Percentiles rank a stretch among this genome's conserved stretches.
phyloP scores from a whole-genome alignment of 495 filamentous ascomycete genomes.

The Thermothielavioides terrestris region DNA sequence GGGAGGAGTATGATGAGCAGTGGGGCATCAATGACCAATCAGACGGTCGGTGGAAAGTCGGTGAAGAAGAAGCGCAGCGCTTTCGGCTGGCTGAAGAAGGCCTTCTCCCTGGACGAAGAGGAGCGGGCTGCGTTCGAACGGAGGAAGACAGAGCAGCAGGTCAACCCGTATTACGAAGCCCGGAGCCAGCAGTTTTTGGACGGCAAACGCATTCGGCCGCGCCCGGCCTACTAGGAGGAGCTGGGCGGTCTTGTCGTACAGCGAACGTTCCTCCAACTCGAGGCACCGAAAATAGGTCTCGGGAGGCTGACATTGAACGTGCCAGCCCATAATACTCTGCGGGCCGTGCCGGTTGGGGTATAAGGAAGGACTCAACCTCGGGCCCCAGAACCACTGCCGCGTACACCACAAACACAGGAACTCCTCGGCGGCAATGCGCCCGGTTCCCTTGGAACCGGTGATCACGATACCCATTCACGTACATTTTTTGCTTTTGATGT shows the following conservation, averaged over 20 bases:
- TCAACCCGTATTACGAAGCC: constrained; percentile 35
- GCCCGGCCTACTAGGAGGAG: not conserved
- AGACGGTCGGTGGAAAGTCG: constrained; percentile 25
- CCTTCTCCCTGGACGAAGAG: constrained; percentile 48
- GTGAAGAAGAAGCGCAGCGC: constrained; percentile 52
- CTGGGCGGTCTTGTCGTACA: not conserved
- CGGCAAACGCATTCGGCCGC: constrained; percentile 30
- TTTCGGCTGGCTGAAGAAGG: constrained; percentile 53
- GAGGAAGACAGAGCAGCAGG: constrained; percentile 30
- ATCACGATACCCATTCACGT: too few relatives aligned
- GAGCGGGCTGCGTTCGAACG: constrained; percentile 45
- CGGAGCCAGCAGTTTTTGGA: constrained; percentile 38
- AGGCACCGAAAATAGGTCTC: not conserved
- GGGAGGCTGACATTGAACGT: not conserved
- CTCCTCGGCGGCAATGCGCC: too few relatives aligned
- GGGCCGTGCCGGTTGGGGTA: constrained; percentile 8
- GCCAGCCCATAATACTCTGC: not conserved
- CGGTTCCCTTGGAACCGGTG: too few relatives aligned
- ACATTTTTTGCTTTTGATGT: too few relatives aligned
- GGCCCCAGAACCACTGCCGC: not conserved
- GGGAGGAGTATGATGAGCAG: constrained; percentile 45
- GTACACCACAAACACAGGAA: too few relatives aligned
- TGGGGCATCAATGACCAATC: constrained; percentile 27
- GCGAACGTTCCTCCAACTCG: not conserved
- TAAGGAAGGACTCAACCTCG: not conserved